These are phyloP conservation scores for Rubroshorea leprosula DNA, from an alignment of 345 rosid genomes.

Conservation along the genomic window DNA sequence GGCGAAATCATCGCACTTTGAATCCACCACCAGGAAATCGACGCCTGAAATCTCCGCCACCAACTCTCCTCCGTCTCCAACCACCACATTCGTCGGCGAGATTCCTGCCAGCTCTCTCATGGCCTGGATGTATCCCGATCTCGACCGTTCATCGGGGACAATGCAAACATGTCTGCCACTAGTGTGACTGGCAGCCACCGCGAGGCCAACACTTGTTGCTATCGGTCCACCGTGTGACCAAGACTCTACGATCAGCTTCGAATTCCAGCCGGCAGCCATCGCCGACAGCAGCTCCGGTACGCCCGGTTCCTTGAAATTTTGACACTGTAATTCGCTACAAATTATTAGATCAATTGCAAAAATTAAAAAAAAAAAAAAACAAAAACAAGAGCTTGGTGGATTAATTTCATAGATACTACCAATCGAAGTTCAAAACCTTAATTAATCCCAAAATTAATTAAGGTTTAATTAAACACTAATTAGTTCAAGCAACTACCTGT, in stretches of 20 bases:
- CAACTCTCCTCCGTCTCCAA: slow-evolving; percentile 54
- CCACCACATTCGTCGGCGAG: slow-evolving; percentile 29
- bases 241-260: slow-evolving; percentile 62
- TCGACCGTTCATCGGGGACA: slow-evolving; percentile 69
- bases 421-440: too few relatives aligned
- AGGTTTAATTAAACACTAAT: too few relatives aligned
- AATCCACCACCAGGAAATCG: slow-evolving; percentile 76
- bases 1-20: slow-evolving; percentile 47
- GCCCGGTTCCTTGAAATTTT: slow-evolving; percentile 45
- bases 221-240: slow-evolving; percentile 61
- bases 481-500: too few relatives aligned
- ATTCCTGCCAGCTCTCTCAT: slow-evolving; percentile 31
- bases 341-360: too few relatives aligned
- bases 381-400: too few relatives aligned
- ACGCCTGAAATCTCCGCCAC: slow-evolving; percentile 47
- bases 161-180: slow-evolving; percentile 72
- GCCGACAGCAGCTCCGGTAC: slow-evolving; percentile 77
- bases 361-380: too few relatives aligned
- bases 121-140: slow-evolving; percentile 39
- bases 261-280: slow-evolving; percentile 89
- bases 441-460: too few relatives aligned
- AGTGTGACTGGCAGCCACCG: slow-evolving; percentile 63
- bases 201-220: slow-evolving; percentile 70
- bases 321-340: slow-evolving; percentile 46
- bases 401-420: too few relatives aligned